phyloP scores from a whole-genome alignment of 768 basidiomycete genomes.

The Lepiota venenata region DNA sequence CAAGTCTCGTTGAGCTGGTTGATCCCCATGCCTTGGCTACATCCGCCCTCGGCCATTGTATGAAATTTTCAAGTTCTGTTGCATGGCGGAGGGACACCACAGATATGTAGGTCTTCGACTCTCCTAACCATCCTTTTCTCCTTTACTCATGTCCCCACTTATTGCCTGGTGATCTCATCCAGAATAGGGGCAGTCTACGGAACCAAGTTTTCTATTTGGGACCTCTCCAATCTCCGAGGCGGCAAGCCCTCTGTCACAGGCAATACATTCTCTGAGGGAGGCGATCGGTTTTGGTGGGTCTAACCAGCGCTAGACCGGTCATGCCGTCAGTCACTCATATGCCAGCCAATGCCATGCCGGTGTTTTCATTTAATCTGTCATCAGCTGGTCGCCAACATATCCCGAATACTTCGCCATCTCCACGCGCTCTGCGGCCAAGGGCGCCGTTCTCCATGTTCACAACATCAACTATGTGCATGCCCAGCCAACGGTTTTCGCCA shows the following conservation, averaged over 20 bases:
- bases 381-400: constrained; percentile 75
- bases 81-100: constrained; percentile 69
- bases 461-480: constrained; percentile 62
- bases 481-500: constrained; percentile 54
- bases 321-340: constrained; percentile 1
- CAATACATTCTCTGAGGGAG: constrained; percentile 62
- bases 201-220: constrained; percentile 73
- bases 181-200: constrained; percentile 79
- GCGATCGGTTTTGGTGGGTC: constrained; percentile 62
- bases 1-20: constrained; percentile 65
- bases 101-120: constrained; percentile 56
- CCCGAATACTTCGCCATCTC: constrained; percentile 79
- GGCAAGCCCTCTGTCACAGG: constrained; percentile 69
- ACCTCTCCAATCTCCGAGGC: constrained; percentile 65
- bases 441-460: constrained; percentile 69
- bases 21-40: constrained; percentile 65
- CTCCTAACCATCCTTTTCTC: constrained; percentile 4
- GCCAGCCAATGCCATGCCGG: background rate
- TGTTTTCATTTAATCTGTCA: constrained; percentile 1
- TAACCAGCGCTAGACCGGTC: background rate
- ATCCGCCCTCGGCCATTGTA: constrained; percentile 40
- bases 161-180: background rate
- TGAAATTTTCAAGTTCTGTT: constrained; percentile 52
- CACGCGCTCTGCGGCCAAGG: constrained; percentile 51
- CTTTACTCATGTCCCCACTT: background rate